Evolutionary conservation across 2,329 filamentous ascomycete species (phyloP), one percentile per base, ranked within the genome.

Genomic region (Rutstroemia sp.): DNA sequence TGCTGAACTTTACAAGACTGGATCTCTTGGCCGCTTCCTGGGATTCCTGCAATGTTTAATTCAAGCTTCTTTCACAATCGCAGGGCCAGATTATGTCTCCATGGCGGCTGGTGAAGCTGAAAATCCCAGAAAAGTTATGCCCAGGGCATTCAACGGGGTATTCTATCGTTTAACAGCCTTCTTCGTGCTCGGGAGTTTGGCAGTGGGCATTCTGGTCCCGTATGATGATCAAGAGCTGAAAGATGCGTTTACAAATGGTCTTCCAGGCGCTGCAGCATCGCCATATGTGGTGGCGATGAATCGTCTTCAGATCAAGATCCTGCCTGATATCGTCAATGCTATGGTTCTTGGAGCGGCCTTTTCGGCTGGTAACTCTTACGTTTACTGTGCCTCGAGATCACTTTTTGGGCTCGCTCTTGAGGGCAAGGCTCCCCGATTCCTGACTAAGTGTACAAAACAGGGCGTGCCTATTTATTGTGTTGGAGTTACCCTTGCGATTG

Each of bases 121-220:
- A 60, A 76, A 71, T 10, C 82, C 78, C 1, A 74, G 80, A n/a
- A 73, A 76, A 44, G 83, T 83, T 60, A 72, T 86, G 6, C 82
- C 82, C 16, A 78, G 73, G 17, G 82, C 82, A 1, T 79, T 78
- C 0, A 75, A 78, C n/a, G 75, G 78, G 8, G 83, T 80, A 67
- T 81, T 84, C 68, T 83, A 77, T 66, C 81, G 82, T 12, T 72
- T 86, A n/a, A 70, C 83, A 14, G 74, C 83, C 67, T 83, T 85
- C 72, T 84, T 84, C 65, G 73, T 84, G 52, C 69, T 78, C 5
- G 75, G 74, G 2, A 77, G 81, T 1, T 70, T 85, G 2, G 78
- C 79, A n/a, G 84, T 85, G 51, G 78, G 80, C 38, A 76, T 85
- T 34, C 82, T 82, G 54, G 79, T 78, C 60, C 79, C 79, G 0